Percentiles rank a stretch among this genome's conserved stretches.
These are phyloP conservation scores for Boechera divaricarpa DNA, from an alignment of 345 rosid species.

Conservation along the genomic window DNA sequence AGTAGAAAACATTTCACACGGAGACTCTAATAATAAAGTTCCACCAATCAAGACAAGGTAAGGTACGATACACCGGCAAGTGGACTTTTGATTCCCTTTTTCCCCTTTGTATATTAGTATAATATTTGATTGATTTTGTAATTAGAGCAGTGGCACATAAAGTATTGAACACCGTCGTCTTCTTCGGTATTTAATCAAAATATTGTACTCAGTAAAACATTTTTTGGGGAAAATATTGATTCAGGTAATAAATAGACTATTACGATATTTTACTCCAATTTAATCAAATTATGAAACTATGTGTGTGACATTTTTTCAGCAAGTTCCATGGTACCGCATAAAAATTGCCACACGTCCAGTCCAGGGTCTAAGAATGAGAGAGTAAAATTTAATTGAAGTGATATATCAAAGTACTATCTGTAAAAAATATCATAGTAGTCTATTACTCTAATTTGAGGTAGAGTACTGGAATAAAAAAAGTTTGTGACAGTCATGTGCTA, in stretches of 20 bases:
- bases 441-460: not conserved
- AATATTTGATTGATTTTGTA: not conserved
- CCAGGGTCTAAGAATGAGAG: no score
- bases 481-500: not conserved
- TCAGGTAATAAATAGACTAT: not conserved
- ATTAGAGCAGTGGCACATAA: constrained; percentile 1
- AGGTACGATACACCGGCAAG: constrained; percentile 9
- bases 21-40: constrained; percentile 3
- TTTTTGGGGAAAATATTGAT: not conserved
- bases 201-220: not conserved
- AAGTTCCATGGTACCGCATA: not conserved
- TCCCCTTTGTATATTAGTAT: not conserved
- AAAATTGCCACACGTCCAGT: not conserved
- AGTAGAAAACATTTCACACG: constrained; percentile 16
- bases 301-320: not conserved
- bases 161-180: constrained; percentile 3
- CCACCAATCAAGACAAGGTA: constrained; percentile 20
- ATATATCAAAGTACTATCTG: not conserved
- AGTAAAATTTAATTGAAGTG: not conserved
- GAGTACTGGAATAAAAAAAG: not conserved
- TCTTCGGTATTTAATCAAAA: constrained; percentile 11
- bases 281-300: not conserved
- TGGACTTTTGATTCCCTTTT: constrained; percentile 34
- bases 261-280: not conserved
- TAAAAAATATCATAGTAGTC: not conserved